Percentiles rank a stretch among this genome's conserved stretches.
phyloP scores from a whole-genome alignment of 352 stramenopile species.

The Phytophthora citricola region DNA sequence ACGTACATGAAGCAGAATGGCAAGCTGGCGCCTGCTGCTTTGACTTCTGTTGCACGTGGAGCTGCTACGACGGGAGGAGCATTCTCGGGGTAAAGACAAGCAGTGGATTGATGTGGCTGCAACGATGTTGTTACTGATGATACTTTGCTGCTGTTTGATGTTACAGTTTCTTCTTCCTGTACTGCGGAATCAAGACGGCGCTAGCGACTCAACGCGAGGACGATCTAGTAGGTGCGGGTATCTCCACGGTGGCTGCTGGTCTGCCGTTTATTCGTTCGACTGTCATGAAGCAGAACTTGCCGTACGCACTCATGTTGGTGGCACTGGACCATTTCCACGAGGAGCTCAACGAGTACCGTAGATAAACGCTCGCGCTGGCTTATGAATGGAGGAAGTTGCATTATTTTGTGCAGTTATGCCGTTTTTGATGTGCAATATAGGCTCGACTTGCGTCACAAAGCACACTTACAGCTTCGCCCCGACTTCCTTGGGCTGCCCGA shows the following conservation, averaged over 20 bases:
- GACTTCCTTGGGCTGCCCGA: conserved; percentile 34
- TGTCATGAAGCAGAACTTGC: conserved; percentile 77
- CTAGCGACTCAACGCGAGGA: conserved; percentile 69
- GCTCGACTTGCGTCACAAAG: background rate
- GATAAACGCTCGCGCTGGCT: conserved; percentile 18
- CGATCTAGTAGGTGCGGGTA: conserved; percentile 63
- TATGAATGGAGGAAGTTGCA: too few species aligned
- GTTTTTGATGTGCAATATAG: conserved; percentile 2
- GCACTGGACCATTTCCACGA: conserved; percentile 85
- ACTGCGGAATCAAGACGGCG: conserved; percentile 78
- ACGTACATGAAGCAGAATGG: conserved; percentile 66
- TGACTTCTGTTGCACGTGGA: conserved; percentile 54
- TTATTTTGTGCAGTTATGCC: too few species aligned
- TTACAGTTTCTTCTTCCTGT: conserved; percentile 77
- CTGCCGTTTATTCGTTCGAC: conserved; percentile 68
- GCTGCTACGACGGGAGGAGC: conserved; percentile 63
- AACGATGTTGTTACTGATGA: background rate
- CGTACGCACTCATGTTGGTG: conserved; percentile 81
- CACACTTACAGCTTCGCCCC: conserved; percentile 50
- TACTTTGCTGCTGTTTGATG: background rate
- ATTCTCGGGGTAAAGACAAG: conserved; percentile 56
- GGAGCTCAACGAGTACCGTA: conserved; percentile 71
- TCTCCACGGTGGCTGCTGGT: conserved; percentile 56
- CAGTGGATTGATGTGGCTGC: background rate
- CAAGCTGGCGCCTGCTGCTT: conserved; percentile 48